Evolutionary conservation across 441 rosid genomes (phyloP).

Genomic region (Brassica hybrid): DNA sequence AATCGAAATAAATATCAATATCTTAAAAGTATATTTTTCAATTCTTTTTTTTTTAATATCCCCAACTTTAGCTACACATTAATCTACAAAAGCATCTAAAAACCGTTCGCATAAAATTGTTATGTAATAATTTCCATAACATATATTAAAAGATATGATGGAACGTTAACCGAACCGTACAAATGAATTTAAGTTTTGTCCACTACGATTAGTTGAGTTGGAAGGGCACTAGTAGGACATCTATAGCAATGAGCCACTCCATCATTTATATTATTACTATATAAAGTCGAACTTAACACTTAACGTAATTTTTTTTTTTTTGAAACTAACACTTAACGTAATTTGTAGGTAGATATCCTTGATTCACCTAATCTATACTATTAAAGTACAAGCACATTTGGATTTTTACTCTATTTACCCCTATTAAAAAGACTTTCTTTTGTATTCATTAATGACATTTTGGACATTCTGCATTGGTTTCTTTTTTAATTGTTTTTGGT

Average conservation of each 20-base stretch:
- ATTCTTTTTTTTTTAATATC: too few relatives aligned
- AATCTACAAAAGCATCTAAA: conserved; percentile 5
- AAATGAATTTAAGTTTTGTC: conserved; percentile 26
- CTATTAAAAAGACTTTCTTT: too few relatives aligned
- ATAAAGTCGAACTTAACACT: not conserved
- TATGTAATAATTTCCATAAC: not conserved
- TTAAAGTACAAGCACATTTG: too few relatives aligned
- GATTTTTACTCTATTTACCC: too few relatives aligned
- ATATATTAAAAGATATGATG: not conserved
- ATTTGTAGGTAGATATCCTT: conserved; percentile 5
- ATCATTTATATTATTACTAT: not conserved
- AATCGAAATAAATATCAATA: too few relatives aligned
- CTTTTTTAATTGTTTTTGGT: too few relatives aligned
- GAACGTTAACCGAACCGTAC: conserved; percentile 18
- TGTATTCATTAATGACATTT: too few relatives aligned
- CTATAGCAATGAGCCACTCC: not conserved
- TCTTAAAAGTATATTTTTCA: too few relatives aligned
- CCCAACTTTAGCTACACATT: conserved; percentile 11
- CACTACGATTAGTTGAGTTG: conserved; percentile 47
- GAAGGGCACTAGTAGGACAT: conserved; percentile 58
- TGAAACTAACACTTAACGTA: not conserved
- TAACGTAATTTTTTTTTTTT: too few relatives aligned
- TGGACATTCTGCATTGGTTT: too few relatives aligned
- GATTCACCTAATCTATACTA: conserved; percentile 27
- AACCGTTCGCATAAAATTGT: not conserved